Base-by-base conservation (phyloP, 1,139 yeast species). In the Zygoascus sp. region DNA sequence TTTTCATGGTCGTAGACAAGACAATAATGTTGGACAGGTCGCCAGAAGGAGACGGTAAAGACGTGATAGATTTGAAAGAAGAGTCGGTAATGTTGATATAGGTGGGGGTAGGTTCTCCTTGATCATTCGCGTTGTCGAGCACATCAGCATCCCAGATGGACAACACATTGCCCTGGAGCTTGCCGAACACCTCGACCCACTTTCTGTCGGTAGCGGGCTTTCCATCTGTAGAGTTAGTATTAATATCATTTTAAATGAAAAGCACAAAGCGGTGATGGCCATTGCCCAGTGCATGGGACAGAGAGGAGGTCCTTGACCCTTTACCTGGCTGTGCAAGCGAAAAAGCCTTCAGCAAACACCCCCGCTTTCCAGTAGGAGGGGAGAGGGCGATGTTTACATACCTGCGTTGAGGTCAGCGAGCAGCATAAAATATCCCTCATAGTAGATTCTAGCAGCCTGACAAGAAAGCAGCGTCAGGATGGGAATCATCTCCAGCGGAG, bases 161-260 rank as follows among this genome's bases (percentile, higher is more conserved):
- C 51, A 92, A 70, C 58, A 89, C 96, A 50, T 89, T 86, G 13
- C 98, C 98, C 7, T 88, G 80, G 41, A 92, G 72, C 22, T 87
- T 88, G 40, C 96, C 97, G 64, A 85, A 92, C 15, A 89, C 96
- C 64, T 92, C 97, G 50, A 76, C 75, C 98, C 98, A 92, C 58
- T 77, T 77, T 45, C 97, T 74, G 47, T 83, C 88, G 0, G 81
- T 77, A 8, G 39, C 35, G 0, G 96, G 92, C 52, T 83, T 78
- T 9, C 97, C 98, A 58, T 89, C 96, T 15, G 85, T 78, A 35
- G 44, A 40, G 38, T 48, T 48, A 44, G 38, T 42, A 47, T 7
- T 8, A 13, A 23, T 5, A 22, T 17, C 13, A 10, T 6, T 10
- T 10, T n/a, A 25, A 25, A 7, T 10, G 28, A 25, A 7, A 25